Base-by-base conservation (phyloP, 116 monocot genomes). In the Dioscorea cayenensis region DNA sequence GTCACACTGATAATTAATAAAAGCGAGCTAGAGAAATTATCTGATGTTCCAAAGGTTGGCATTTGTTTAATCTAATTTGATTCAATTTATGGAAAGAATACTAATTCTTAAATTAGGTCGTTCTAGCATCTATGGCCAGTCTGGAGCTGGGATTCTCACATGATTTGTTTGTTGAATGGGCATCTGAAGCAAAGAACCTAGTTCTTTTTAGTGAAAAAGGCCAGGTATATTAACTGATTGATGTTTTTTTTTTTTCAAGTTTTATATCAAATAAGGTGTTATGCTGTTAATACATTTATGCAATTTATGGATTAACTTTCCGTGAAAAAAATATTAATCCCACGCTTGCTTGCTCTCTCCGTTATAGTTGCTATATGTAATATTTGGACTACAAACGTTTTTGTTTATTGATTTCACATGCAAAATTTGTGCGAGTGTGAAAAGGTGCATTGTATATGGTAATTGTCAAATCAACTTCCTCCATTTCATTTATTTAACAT, bases 121-220 rank as follows among this genome's bases (percentile, higher is more conserved):
- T 96, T 86, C 66, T 96, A 64, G 86, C 92, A 86, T 96, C 96
- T 55, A 96, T 96, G 96, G 92, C 88, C 65, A 96, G 96, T 77
- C 60, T 96, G 71, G 96, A 96, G 73, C 84, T 92, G 49, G 90
- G 96, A 10, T 96, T 87, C 70, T 96, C 96, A 68, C 96, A 96
- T 86, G 96, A 96, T 60, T 88, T 96, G 73, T 96, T 96, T 88
- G 88, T 88, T 66, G 92, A 92, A 66, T 88, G 88, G 87, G 96
- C 96, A 72, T 77, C 82, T 28, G 96, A 92, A 21, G 73, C 86
- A 67, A 92, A 88, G 62, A 92, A 96, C 73, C 63, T 87, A 49
- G 81, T 96, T 62, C 87, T 96, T 71, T 96, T 96, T 71, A 92
- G 90, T n/a, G 90, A 96, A 75, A 96, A 75, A 79, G 96, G 90